These are phyloP conservation scores for Echinochloa phyllopogon DNA, from an alignment of 176 grass and related monocot species.

Conservation along the genomic window DNA sequence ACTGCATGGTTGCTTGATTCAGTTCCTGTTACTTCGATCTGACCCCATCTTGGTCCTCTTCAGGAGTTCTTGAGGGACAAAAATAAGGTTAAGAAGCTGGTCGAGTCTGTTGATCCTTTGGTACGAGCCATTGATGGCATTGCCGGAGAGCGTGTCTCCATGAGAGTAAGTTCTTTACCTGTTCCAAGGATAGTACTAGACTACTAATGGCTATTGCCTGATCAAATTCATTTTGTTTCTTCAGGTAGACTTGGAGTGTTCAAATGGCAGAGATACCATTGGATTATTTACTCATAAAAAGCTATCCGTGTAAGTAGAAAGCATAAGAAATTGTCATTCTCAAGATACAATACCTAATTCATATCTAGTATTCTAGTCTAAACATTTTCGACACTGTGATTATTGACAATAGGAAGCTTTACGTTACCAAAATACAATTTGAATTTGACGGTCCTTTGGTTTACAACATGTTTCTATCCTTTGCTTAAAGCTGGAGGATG, in stretches of 20 bases:
- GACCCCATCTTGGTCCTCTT: background rate
- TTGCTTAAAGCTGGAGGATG: background rate
- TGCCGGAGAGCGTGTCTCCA: constrained; percentile 72
- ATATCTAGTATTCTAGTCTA: background rate
- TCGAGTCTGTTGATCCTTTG: constrained; percentile 69
- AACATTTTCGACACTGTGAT: background rate
- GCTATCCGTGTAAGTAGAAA: constrained; percentile 61
- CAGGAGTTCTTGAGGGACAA: constrained; percentile 86
- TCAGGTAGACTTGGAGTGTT: constrained; percentile 76
- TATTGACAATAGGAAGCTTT: background rate
- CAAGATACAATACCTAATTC: background rate
- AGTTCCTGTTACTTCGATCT: constrained; percentile 7
- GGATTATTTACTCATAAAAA: constrained; percentile 72
- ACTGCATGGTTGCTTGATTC: background rate
- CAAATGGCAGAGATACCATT: constrained; percentile 66
- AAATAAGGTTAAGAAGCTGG: constrained; percentile 70
- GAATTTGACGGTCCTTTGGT: background rate
- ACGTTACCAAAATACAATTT: background rate
- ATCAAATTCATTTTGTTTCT: constrained; percentile 35
- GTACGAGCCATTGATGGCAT: constrained; percentile 86
- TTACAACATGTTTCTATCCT: background rate
- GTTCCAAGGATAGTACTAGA: background rate
- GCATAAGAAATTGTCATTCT: constrained; percentile 11
- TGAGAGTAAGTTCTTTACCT: constrained; percentile 66
- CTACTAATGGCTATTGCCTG: background rate